phyloP scores from a whole-genome alignment of 805 yeast genomes.

The Sporopachydermia lactativora region DNA sequence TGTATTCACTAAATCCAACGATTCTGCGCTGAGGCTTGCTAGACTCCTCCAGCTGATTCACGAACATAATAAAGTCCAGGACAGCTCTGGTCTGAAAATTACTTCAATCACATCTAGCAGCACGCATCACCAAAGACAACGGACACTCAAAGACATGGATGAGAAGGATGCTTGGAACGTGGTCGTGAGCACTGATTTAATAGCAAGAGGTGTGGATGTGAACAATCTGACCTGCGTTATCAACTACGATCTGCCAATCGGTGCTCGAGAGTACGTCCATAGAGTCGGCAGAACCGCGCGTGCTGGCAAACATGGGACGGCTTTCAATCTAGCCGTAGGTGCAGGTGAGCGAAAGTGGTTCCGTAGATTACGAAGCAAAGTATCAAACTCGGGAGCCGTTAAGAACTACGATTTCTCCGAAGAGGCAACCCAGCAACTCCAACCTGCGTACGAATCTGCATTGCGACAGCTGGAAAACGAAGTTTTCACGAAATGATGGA shows the following conservation, averaged over 20 bases:
- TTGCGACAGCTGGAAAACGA: background rate
- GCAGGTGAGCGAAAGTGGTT: conserved; percentile 53
- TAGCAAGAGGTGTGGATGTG: conserved; percentile 92
- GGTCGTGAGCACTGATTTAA: conserved; percentile 71
- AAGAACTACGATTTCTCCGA: background rate
- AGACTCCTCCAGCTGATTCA: conserved; percentile 37
- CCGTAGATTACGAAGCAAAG: conserved; percentile 16
- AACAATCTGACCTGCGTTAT: conserved; percentile 56
- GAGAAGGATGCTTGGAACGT: conserved; percentile 1
- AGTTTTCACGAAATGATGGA: no score
- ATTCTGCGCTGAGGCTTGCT: conserved; percentile 70
- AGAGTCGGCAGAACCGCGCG: conserved; percentile 96
- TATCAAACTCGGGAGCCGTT: conserved; percentile 6
- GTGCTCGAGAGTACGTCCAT: conserved; percentile 87
- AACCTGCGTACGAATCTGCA: background rate
- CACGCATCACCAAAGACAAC: conserved; percentile 21
- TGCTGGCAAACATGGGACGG: conserved; percentile 69
- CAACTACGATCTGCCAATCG: conserved; percentile 82
- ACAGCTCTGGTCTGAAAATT: conserved; percentile 12
- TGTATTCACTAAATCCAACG: conserved; percentile 70
- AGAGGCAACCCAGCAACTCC: background rate
- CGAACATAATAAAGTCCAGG: conserved; percentile 9
- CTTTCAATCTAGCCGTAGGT: conserved; percentile 61
- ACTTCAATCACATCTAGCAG: conserved; percentile 46
- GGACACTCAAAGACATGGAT: background rate